These are phyloP conservation scores for Annulohypoxylon nitens DNA, from an alignment of 495 filamentous ascomycete species.

Conservation along the genomic window DNA sequence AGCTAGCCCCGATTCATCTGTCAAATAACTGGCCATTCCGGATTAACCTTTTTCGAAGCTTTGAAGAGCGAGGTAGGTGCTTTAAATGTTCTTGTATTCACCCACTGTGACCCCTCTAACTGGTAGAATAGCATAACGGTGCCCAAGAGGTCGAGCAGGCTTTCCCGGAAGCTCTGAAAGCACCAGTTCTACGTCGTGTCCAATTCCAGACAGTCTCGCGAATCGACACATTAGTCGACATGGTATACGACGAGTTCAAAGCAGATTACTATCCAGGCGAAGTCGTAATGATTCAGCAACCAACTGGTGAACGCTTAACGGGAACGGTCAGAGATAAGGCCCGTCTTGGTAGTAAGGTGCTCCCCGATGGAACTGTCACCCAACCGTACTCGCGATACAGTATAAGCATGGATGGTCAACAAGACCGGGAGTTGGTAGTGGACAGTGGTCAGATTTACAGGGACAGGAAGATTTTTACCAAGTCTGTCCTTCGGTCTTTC, in stretches of 20 bases:
- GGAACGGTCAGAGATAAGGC: slow-evolving; percentile 90
- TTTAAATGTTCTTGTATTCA: slow-evolving; percentile 10
- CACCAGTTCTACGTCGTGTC: slow-evolving; percentile 87
- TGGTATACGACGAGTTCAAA: slow-evolving; percentile 82
- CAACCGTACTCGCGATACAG: slow-evolving; percentile 82
- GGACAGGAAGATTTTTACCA: slow-evolving; percentile 94
- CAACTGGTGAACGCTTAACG: slow-evolving; percentile 76
- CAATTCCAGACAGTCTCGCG: slow-evolving; percentile 93
- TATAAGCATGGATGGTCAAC: slow-evolving; percentile 77
- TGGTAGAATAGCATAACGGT: slow-evolving; percentile 74
- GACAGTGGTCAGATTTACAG: slow-evolving; percentile 86
- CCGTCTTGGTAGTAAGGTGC: slow-evolving; percentile 71
- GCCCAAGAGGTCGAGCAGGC: slow-evolving; percentile 89
- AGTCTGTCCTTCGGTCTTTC: slow-evolving; percentile 91
- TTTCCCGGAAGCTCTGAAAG: slow-evolving; percentile 92
- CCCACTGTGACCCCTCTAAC: slow-evolving; percentile 35
- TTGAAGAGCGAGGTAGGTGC: slow-evolving; percentile 87
- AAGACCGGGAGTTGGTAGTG: slow-evolving; percentile 79
- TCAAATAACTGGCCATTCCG: slow-evolving; percentile 93
- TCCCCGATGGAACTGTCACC: slow-evolving; percentile 73
- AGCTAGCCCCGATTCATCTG: slow-evolving; percentile 87
- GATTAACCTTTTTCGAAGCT: slow-evolving; percentile 93
- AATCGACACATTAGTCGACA: slow-evolving; percentile 86
- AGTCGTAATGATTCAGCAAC: slow-evolving; percentile 77
- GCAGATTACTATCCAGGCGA: slow-evolving; percentile 95